These are phyloP conservation scores for Lentinula novae-zelandiae DNA, from an alignment of 1,284 basidiomycete genomes.

Conservation along the genomic window DNA sequence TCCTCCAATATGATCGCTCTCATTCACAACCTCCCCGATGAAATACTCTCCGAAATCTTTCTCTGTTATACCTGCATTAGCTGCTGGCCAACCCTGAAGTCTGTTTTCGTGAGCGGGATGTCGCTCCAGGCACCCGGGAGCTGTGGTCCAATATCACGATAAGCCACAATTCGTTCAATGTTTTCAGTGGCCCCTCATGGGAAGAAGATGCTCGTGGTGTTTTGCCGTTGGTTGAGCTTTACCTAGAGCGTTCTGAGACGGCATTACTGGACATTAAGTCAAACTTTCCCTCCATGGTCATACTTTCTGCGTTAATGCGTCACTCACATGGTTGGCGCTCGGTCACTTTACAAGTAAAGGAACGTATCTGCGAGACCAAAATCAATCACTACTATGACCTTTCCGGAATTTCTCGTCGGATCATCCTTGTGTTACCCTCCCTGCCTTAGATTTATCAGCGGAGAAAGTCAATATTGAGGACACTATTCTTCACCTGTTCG, in stretches of 20 bases:
- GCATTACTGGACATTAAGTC: not conserved
- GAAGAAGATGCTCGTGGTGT: not conserved
- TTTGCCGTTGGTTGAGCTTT: not conserved
- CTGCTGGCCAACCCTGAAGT: not conserved
- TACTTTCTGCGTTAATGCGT: not conserved
- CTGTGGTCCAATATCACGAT: not conserved
- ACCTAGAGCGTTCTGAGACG: not conserved
- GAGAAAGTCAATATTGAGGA: not conserved
- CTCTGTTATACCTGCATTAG: not conserved
- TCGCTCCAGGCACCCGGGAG: not conserved
- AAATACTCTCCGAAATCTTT: not conserved
- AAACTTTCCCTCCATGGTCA: not conserved
- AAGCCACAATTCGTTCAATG: not conserved
- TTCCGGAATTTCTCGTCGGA: too few relatives aligned
- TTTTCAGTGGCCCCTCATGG: not conserved
- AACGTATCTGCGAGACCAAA: not conserved
- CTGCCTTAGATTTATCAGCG: not conserved
- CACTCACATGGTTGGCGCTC: not conserved
- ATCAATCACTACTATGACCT: not conserved
- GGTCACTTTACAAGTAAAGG: not conserved
- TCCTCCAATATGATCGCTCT: too few relatives aligned
- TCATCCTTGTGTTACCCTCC: not conserved
- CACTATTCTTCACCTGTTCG: not conserved
- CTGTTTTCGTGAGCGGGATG: not conserved
- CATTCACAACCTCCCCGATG: slow-evolving; percentile 35